Percentiles rank a stretch among this genome's conserved stretches.
Evolutionary conservation across 768 basidiomycete species (phyloP).

Genomic region (Hydnomerulius pinastri): DNA sequence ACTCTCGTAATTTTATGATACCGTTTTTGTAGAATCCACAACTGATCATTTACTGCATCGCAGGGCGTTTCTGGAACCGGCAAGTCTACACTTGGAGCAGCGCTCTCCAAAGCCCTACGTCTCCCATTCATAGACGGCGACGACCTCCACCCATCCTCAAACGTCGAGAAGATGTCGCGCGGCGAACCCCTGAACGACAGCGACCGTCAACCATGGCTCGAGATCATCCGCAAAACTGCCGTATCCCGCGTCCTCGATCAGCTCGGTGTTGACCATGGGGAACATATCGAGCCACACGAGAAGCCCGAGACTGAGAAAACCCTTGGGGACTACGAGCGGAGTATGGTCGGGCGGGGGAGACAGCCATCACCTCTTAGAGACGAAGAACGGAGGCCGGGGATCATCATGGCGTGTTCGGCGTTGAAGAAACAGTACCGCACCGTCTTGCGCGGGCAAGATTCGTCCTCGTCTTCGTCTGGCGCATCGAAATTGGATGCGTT

Average conservation of each 20-base stretch:
- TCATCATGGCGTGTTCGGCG: constrained; percentile 88
- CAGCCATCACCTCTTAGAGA: constrained; percentile 2
- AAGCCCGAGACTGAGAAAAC: constrained; percentile 7
- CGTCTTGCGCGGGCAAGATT: constrained; percentile 58
- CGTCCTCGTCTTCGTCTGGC: neutral
- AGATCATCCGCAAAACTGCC: constrained; percentile 64
- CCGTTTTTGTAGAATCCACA: neutral
- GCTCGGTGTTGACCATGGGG: constrained; percentile 22
- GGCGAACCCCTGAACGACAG: constrained; percentile 77
- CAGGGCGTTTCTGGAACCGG: constrained; percentile 78
- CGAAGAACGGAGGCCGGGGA: constrained; percentile 38
- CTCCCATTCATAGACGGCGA: constrained; percentile 89
- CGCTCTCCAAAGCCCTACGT: constrained; percentile 58
- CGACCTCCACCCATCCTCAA: constrained; percentile 76
- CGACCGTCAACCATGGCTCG: constrained; percentile 88
- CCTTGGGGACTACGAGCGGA: constrained; percentile 3
- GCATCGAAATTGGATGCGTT: neutral
- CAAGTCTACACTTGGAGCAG: constrained; percentile 68
- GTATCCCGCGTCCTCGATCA: constrained; percentile 25
- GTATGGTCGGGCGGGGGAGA: constrained; percentile 9
- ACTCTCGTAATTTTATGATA: neutral
- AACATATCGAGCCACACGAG: constrained; percentile 19
- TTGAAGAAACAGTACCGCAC: constrained; percentile 82
- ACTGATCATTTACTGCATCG: neutral
- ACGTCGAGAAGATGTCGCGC: constrained; percentile 85